Evolutionary conservation across 2,329 filamentous ascomycete species (phyloP), one percentile per base, ranked within the genome.

Genomic region (Emericellopsis cladophorae): DNA sequence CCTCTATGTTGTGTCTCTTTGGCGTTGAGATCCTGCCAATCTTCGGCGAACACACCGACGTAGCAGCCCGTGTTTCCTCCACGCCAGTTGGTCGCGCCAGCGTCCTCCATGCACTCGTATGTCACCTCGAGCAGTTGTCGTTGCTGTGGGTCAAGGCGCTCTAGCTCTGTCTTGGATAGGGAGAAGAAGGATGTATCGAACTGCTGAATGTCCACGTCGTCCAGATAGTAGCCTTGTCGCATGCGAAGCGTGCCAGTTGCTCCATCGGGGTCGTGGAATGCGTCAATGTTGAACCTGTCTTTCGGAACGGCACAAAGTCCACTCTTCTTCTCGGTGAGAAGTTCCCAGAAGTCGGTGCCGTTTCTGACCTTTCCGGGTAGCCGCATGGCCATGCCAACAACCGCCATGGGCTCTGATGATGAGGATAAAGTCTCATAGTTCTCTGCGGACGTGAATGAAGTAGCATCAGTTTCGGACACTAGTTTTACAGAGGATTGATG

Each of bases 91-190:
- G 54, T 39, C 7, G 49, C 34, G 7, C 41, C 41, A 12, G 39
- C 34, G 6, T 48, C 51, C 22, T 59, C 59, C 1, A 74, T 43
- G 1, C 61, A 58, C 18, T 35, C 33, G 39, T 39, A 21, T 32
- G 31, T 32, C 0, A 62, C 55, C 39, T 67, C 60, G 5, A 64
- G 54, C 15, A 63, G 45, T 31, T 59, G 54, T 3, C 64, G 53
- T 42, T 66, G 63, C 44, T 66, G 63, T 1, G 65, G 66, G 38
- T 69, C 65, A 43, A 66, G 54, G 26, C 48, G 51, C 39, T 53
- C 51, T 14, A 59, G 61, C 44, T 68, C 65, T 12, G 48, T 56
- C 33, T 65, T 61, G 1, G 46, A 45, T 12, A 52, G 44, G 34
- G 54, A 50, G 48, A 68, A 68, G 49, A 68, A 64, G 6, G 46